Base-by-base conservation (phyloP, 2,329 filamentous ascomycete genomes). In the Hypoxylon sp. region DNA sequence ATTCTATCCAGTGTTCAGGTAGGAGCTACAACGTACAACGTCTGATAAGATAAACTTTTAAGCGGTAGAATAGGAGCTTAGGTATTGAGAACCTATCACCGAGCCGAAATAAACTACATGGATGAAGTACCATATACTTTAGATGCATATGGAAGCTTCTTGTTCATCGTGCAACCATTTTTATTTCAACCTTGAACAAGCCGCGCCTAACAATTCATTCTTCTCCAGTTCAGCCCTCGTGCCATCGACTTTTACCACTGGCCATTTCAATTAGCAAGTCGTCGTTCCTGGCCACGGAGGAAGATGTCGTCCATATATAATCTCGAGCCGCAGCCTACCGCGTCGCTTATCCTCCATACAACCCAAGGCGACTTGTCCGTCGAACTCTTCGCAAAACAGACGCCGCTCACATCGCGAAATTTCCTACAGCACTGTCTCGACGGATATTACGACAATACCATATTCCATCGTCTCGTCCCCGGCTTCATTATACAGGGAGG, bases 391-490 rank as follows among this genome's bases (percentile, higher is more conserved):
- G 94, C 94, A 17, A 96, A 96, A 78, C 96, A 99, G 81, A 92
- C 93, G 0, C 96, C 96, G 8, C 86, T 98, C 69, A 92, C 96
- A 26, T 94, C 91, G 78, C 94, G 95, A 74, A 98, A 98, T 83
- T 99, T 99, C 81, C 87, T 99, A 39, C 96, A 99, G 80, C 91
- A 94, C 77, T 96, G 93, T 78, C 88, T 98, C 73, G 94, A 99
- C 78, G 94, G 94, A 73, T 98, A 98, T 84, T 99, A 98, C 83
- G 91, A 94, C 75, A 90, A 91, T 77, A 98, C 94, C 0, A 91
- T 96, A 69, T 99, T 99, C 82, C 96, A 99, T 82, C 93, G 96
- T 24, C 86, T 98, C 5, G 91, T 97, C 0, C 93, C 94, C 0
- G 92, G 92, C 56, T 99, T 99, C 80, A 93, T 99, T 70, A 83